These are phyloP conservation scores for Kuraishia hungarica DNA, from an alignment of 805 yeast species.

Conservation along the genomic window DNA sequence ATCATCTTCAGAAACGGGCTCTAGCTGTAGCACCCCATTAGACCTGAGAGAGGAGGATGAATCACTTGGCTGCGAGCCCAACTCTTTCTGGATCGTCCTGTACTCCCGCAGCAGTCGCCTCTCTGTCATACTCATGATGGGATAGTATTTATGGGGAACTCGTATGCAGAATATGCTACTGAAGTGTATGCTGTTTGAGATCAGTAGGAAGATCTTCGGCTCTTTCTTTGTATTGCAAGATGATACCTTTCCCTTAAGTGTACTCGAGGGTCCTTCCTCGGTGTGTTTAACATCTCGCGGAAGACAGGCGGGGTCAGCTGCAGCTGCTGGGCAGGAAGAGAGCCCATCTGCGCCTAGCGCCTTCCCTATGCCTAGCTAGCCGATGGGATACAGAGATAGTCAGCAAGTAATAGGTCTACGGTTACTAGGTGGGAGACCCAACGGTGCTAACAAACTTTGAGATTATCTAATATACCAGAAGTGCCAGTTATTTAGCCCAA, in stretches of 20 bases:
- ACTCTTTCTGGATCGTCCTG: slow-evolving; percentile 19
- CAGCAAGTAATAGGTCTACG: too few species aligned
- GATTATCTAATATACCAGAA: too few species aligned
- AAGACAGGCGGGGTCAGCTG: background rate
- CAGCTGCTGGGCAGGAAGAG: background rate
- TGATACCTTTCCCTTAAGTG: too few species aligned
- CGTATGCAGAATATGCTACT: background rate
- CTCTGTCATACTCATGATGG: slow-evolving; percentile 8
- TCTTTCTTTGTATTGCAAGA: too few species aligned
- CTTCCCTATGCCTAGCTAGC: background rate
- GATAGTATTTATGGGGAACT: background rate
- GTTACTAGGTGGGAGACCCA: too few species aligned
- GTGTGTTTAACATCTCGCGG: background rate
- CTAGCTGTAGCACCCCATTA: slow-evolving; percentile 28
- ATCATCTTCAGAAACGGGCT: slow-evolving; percentile 35
- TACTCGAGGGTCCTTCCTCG: too few species aligned
- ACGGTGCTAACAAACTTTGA: too few species aligned
- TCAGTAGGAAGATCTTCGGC: too few species aligned
- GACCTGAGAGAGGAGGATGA: slow-evolving; percentile 12
- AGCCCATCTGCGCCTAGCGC: background rate
- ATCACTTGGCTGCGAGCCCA: slow-evolving; percentile 4
- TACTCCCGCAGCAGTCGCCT: slow-evolving; percentile 30
- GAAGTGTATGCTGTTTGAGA: too few species aligned
- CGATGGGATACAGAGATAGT: background rate
- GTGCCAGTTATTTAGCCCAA: too few species aligned